Base-by-base conservation (phyloP, 768 basidiomycete genomes). In the Leccinum subtestaceum region DNA sequence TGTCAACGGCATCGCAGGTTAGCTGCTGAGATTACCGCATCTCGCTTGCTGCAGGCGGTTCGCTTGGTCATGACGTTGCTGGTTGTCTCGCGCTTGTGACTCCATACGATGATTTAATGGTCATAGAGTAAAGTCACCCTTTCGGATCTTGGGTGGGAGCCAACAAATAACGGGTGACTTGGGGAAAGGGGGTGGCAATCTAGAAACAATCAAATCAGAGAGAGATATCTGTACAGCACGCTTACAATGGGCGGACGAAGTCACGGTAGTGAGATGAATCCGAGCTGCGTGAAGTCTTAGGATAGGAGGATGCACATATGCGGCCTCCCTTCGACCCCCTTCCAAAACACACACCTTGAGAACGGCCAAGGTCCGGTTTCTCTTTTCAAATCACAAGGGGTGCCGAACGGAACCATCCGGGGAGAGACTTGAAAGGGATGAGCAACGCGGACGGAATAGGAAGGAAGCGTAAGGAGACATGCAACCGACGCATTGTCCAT, bases 111-210 rank as follows among this genome's bases (percentile, higher is more conserved):
- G 29, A 29, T 29, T 36, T 15, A 15, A 15, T 36, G 34, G 34
- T 13, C 34, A 36, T 36, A 15, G 34, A 36, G 3, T 7, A 36
- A 36, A 36, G 13, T 15, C 13, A 36, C 13, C 23, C 29, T 55
- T 46, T 60, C 62, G 62, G 57, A 60, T 60, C 62, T 64, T 52
- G 62, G 11, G 6, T 15, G 4, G 34, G 5, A 36, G 34, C 34
- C 13, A 36, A 36, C 34, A 36, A 15, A 15, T 36, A 15, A 15
- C 6, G 13, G 10, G 38, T n/a, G 15, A 29, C 29, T 45, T 7
- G n/a, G 46, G 25, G 1, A 34, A 34, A 34, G 5, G 32, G 11
- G 32, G 48, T 32, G 25, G 1, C n/a, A 10, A 5, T 23, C 19
- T 9, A 17, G 19, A 17, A 25, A 29, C 0, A 19, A 6, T 65